phyloP scores from a whole-genome alignment of 257 asterid genomes.

The Thymus quinquecostatus region DNA sequence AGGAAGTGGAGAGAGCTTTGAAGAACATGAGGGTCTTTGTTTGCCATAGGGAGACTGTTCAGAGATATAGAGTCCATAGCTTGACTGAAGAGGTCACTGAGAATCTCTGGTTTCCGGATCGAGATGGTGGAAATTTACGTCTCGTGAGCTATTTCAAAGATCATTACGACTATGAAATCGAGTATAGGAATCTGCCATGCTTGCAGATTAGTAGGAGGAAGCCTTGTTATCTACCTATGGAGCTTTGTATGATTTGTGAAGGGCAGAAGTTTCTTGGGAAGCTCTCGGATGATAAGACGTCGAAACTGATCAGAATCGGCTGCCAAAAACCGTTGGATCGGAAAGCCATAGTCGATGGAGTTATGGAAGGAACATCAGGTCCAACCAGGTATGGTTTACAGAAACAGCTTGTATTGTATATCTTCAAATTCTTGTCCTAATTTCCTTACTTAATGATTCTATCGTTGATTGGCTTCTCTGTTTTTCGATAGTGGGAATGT shows the following conservation, averaged over 20 bases:
- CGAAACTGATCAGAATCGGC: constrained; percentile 79
- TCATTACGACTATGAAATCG: constrained; percentile 77
- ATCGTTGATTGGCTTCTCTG: constrained; percentile 3
- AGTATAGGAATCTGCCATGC: constrained; percentile 77
- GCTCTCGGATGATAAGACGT: constrained; percentile 91
- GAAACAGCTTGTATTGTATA: not conserved
- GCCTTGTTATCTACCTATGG: constrained; percentile 95
- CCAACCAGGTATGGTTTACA: constrained; percentile 68
- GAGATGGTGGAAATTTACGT: constrained; percentile 65
- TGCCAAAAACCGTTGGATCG: constrained; percentile 85
- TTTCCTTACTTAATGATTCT: constrained; percentile 4
- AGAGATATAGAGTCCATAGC: constrained; percentile 74
- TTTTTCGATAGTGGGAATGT: constrained; percentile 63
- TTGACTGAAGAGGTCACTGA: constrained; percentile 72
- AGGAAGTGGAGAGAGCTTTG: constrained; percentile 72
- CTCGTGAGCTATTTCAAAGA: constrained; percentile 77
- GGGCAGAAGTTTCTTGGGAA: constrained; percentile 98
- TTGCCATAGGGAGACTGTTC: constrained; percentile 81
- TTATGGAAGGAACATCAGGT: constrained; percentile 88
- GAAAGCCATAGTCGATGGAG: constrained; percentile 63
- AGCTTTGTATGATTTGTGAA: constrained; percentile 92
- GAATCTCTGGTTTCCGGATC: constrained; percentile 70
- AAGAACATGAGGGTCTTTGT: constrained; percentile 88
- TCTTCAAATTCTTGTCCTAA: not conserved
- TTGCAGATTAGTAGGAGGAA: constrained; percentile 87